phyloP scores from a whole-genome alignment of 2,329 filamentous ascomycete genomes.

The Dryadomyces quercus-mongolicae region DNA sequence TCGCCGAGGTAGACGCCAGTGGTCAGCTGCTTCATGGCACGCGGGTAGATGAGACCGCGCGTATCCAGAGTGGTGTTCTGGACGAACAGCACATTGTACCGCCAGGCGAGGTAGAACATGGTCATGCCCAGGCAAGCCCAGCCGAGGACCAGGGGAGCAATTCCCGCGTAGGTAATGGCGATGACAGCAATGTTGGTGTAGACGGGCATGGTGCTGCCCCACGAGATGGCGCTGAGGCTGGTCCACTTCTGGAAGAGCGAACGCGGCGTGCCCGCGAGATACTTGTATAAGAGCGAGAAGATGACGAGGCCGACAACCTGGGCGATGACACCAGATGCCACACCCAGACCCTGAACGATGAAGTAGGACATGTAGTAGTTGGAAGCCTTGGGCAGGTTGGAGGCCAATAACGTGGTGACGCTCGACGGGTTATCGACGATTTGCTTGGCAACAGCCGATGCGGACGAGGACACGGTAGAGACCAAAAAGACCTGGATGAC shows the following conservation, averaged over 20 bases:
- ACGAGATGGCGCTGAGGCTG: constrained; percentile 58
- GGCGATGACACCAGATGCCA: constrained; percentile 62
- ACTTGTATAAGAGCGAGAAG: constrained; percentile 60
- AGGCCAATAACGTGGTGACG: constrained; percentile 54
- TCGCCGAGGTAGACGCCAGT: constrained; percentile 72
- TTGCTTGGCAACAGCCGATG: constrained; percentile 52
- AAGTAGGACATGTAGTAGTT: constrained; percentile 97
- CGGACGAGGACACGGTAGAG: constrained; percentile 68
- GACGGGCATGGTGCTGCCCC: constrained; percentile 73
- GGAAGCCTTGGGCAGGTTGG: constrained; percentile 67
- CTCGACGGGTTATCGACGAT: constrained; percentile 51
- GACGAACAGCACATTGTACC: constrained; percentile 80
- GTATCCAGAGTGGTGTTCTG: constrained; percentile 73
- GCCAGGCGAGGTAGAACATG: constrained; percentile 75
- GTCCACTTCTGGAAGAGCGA: constrained; percentile 72
- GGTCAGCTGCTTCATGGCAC: constrained; percentile 78
- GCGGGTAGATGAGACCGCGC: constrained; percentile 81
- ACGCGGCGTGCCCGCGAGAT: constrained; percentile 66
- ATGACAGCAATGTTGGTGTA: constrained; percentile 75
- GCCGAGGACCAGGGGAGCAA: constrained; percentile 73
- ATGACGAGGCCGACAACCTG: constrained; percentile 61
- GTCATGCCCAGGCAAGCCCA: constrained; percentile 68
- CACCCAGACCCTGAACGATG: constrained; percentile 75
- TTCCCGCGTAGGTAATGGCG: constrained; percentile 66
- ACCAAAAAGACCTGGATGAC: constrained; percentile 80